Evolutionary conservation across 768 basidiomycete genomes (phyloP).

Genomic region (Termitomyces sp.): DNA sequence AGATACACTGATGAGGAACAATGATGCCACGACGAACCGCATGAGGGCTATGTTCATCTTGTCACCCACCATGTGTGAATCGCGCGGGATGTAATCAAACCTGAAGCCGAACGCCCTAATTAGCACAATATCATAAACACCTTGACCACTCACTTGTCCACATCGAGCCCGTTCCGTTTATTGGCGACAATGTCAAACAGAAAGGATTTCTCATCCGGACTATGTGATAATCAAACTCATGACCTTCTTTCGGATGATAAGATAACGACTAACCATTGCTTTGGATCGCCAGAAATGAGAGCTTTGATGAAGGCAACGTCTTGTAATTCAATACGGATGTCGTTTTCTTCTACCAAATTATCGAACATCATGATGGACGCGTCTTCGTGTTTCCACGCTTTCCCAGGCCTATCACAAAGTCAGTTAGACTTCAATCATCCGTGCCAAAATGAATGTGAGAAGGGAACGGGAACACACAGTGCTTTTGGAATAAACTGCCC

Average conservation of each 20-base stretch:
- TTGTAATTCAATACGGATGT: conserved; percentile 39
- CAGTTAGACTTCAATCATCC: neutral
- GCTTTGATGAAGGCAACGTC: conserved; percentile 69
- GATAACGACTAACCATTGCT: conserved; percentile 20
- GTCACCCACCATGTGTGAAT: conserved; percentile 69
- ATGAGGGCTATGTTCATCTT: conserved; percentile 42
- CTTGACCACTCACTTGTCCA: conserved; percentile 63
- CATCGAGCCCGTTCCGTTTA: conserved; percentile 75
- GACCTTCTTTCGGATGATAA: too few species aligned
- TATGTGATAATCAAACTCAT: conserved; percentile 3
- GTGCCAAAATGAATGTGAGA: neutral
- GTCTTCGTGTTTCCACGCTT: conserved; percentile 69
- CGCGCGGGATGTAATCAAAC: conserved; percentile 79
- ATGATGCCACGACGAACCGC: conserved; percentile 30
- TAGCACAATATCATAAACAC: neutral
- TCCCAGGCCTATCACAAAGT: conserved; percentile 33
- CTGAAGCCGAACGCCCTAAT: conserved; percentile 25
- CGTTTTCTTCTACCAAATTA: conserved; percentile 52
- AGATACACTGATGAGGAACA: neutral
- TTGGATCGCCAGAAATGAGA: conserved; percentile 62
- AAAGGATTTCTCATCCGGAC: conserved; percentile 56
- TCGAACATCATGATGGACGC: conserved; percentile 84
- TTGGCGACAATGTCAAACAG: conserved; percentile 86
- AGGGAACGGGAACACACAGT: neutral
- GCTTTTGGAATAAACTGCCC: conserved; percentile 50